Base-by-base conservation (phyloP, 2,329 filamentous ascomycete genomes). In the Pseudocercospora fuligena region DNA sequence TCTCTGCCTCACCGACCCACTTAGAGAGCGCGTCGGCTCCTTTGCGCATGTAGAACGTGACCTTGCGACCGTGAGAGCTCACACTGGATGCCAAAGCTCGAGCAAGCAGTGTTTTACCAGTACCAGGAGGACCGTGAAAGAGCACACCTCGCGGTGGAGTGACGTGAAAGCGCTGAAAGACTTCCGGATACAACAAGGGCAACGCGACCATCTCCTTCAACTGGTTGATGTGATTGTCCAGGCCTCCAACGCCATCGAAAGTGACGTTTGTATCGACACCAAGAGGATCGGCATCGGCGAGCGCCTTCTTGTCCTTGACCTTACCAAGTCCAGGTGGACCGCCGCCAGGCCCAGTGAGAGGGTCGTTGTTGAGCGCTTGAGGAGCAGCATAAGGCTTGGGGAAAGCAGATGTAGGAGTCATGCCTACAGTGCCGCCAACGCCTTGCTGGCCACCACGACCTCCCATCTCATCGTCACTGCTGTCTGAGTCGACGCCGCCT, bases 1-100 rank as follows among this genome's bases (percentile, higher is more conserved):
- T 91, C 81, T 99, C 95, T 9, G 96, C 95, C 80, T 99, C 95
- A 77, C 95, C 95, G 61, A 99, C 95, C 95, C 95, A 99, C 81
- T 99, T 99, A 80, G 94, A 97, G 69, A 99, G 83, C 16, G 94
- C 94, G 85, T 99, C 95, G 25, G 95, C 96, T 77, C 95, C 96
- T 80, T 99, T 99, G 67, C 95, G 91, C 95, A 99, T 99, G 80
- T 98, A 99, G 74, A 99, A 99, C 0, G 94, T 98, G 70, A 99
- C 95, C 78, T 98, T 98, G 72, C 91, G 90, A 23, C 94, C 94
- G 59, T 94, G 91, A 12, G 91, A 89, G 70, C 93, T 94, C 66
- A 97, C 91, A 68, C 92, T 96, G 64, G 95, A 96, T 59, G 96
- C 94, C 56, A 99, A 84, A 49, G 95, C 95, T 74, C 95, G 89